Base-by-base conservation (phyloP, 768 basidiomycete species). In the Xerocomus spinulosus region DNA sequence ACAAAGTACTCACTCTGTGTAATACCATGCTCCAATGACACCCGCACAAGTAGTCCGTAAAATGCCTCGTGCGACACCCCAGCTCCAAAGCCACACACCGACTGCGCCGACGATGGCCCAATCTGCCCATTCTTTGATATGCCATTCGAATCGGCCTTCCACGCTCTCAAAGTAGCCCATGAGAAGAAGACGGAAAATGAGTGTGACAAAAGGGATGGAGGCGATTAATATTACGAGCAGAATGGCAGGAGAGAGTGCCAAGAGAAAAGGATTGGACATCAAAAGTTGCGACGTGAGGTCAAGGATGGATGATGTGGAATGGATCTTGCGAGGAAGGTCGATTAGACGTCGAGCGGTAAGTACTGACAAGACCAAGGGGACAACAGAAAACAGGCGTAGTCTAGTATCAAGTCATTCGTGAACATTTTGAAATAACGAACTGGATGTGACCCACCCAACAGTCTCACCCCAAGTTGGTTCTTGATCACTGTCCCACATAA, bases 21-120 rank as follows among this genome's bases (percentile, higher is more conserved):
- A 95, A 63, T 95, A 96, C 93, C 93, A 97, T 37, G 85, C 83
- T 2, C 92, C 93, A 28, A 97, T 79, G 4, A 93, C 88, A 25
- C 84, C 85, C 0, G 91, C 84, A 48, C 83, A 80, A 3, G 83
- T 79, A 45, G 85, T 87, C 7, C 90, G 74, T 36, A 92, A 68
- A 2, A 90, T 62, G 2, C 92, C 92, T 33, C 92, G 76, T 17
- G 87, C 81, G 6, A 96, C 84, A 9, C 77, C 79, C 79, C 85
- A 83, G 17, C 77, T 82, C 84, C 84, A 86, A n/a, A 83, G 64
- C 81, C 83, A 86, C 0, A 81, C 63, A 2, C 67, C 62, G 5
- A 77, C 62, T 1, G 77, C 70, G 3, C 70, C 68, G n/a, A 74
- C 64, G 23, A 83, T 83, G 49, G 89, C 83, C 87, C 70, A 83